Conservation (phyloP, 2,329 filamentous ascomycete species). For the Aspergillus aculeatinus region DNA sequence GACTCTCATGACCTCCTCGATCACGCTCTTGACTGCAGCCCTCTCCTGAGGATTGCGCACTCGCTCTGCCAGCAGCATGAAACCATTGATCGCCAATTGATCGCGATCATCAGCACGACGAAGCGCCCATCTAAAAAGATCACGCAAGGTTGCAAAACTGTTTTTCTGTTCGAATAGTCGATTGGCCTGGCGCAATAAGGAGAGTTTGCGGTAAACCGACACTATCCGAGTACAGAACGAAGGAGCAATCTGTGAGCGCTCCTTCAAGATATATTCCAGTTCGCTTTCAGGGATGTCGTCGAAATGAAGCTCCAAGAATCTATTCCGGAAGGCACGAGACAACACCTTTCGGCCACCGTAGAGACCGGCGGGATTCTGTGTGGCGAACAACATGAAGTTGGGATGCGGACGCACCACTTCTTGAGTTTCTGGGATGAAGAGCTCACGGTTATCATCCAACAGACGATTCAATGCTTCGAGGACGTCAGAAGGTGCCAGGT, state of each 20-base stretch:
- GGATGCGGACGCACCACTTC: conserved; percentile 88
- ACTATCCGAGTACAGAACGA: conserved; percentile 92
- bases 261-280: conserved; percentile 84
- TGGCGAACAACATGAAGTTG: conserved; percentile 97
- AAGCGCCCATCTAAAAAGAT: conserved; percentile 93
- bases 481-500: conserved; percentile 94
- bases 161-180: conserved; percentile 95
- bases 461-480: conserved; percentile 93
- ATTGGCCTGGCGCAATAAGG: conserved; percentile 82
- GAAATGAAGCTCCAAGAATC: conserved; percentile 95
- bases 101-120: conserved; percentile 81
- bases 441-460: conserved; percentile 91
- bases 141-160: conserved; percentile 92
- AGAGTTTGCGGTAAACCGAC: conserved; percentile 88
- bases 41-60: conserved; percentile 90
- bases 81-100: conserved; percentile 86
- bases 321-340: conserved; percentile 91
- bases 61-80: conserved; percentile 92
- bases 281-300: conserved; percentile 97
- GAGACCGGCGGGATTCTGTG: conserved; percentile 91
- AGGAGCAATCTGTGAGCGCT: conserved; percentile 82
- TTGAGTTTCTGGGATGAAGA: conserved; percentile 94
- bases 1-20: conserved; percentile 88
- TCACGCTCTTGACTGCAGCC: conserved; percentile 76
- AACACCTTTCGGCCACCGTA: conserved; percentile 94